Conservation (phyloP, 148 eudicot genomes). For the Camellia sinensis region DNA sequence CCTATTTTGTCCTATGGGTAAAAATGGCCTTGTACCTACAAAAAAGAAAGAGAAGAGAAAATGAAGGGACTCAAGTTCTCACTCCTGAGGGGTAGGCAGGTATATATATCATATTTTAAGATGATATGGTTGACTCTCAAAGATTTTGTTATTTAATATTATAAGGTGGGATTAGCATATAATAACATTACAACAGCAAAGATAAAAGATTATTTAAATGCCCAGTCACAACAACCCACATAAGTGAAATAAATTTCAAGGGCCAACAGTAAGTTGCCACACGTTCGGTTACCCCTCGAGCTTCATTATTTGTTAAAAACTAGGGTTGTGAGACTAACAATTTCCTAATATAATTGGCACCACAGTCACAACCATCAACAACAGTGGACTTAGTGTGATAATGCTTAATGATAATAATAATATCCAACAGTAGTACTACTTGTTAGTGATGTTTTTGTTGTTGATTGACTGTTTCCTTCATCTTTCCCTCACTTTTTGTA, state of each 20-base stretch:
- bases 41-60: background rate
- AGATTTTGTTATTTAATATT: slow-evolving; percentile 12
- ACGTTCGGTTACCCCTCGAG: background rate
- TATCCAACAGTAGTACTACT: background rate
- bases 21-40: background rate
- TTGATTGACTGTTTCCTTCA: slow-evolving; percentile 3
- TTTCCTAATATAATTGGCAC: slow-evolving; percentile 7
- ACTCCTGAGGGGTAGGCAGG: background rate
- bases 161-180: background rate
- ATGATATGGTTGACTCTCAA: slow-evolving; percentile 23
- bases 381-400: slow-evolving; percentile 2
- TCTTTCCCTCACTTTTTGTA: slow-evolving; percentile 6
- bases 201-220: background rate
- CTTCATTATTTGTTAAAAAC: background rate
- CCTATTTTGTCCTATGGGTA: background rate
- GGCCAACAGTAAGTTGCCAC: background rate
- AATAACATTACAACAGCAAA: background rate
- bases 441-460: slow-evolving; percentile 17
- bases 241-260: background rate
- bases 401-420: slow-evolving; percentile 5
- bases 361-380: slow-evolving; percentile 10
- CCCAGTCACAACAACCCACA: background rate
- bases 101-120: slow-evolving; percentile 2
- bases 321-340: slow-evolving; percentile 3
- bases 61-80: background rate